Base-by-base conservation (phyloP, 306 rosid genomes). In the Cicer pinnatifidum region DNA sequence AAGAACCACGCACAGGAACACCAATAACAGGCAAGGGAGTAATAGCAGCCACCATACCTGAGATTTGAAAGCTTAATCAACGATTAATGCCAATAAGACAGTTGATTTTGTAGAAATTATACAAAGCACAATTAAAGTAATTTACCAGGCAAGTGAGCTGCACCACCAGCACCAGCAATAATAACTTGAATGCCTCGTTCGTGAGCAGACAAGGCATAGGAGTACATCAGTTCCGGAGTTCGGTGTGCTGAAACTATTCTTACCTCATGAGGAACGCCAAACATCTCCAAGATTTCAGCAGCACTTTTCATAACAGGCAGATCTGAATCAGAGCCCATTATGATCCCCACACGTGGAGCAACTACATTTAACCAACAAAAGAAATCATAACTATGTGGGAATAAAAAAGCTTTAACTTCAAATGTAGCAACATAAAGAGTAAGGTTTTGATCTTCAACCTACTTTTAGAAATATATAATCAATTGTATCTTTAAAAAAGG, bases 251-350 rank as follows among this genome's bases (percentile, higher is more conserved):
- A 94, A 86, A 91, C 91, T 80, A 94, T 88, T 78, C 72, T 83
- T 77, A 89, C 97, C 97, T 91, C 97, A 9, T 89, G 73, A 82
- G 96, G 89, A 68, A 88, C 96, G 66, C 71, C 89, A 83, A 83
- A 93, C 75, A 71, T 84, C 40, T 81, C 74, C 84, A 94, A 83
- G 78, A 94, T 81, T 79, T 87, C 87, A 63, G 97, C 92, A 44
- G 97, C 92, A 46, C 85, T 90, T 82, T 89, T 94, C 98, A 94
- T 91, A 61, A 94, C 89, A 63, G 92, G 92, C 45, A 87, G 88
- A 88, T 91, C 97, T n/a, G 97, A 91, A 87, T 88, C 97, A 56
- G 98, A 94, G 74, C 97, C 98, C 98, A 94, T 91, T 74, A 91
- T 80, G 74, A 91, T 89, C 76, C 95, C 98, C 78, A 91, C 96